Percentiles rank a stretch among this genome's conserved stretches.
These are phyloP conservation scores for Diaporthe citriasiana DNA, from an alignment of 2,329 filamentous ascomycete genomes.

Conservation along the genomic window DNA sequence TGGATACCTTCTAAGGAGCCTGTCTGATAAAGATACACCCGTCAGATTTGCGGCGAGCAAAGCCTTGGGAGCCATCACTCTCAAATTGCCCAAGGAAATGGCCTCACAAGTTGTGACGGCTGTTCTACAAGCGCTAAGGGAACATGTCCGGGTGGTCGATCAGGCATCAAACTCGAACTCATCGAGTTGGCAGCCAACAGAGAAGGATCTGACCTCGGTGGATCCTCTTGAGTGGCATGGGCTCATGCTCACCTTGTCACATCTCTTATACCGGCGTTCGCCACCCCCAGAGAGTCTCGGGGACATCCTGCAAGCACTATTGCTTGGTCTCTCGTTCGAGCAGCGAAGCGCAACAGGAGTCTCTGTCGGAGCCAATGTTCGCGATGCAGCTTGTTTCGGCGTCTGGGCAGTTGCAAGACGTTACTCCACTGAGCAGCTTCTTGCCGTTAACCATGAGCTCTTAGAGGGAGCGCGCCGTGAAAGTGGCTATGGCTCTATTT, in stretches of 20 bases:
- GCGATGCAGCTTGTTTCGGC: constrained; percentile 96
- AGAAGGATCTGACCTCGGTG: constrained; percentile 78
- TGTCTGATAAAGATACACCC: constrained; percentile 91
- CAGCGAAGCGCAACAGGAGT: constrained; percentile 88
- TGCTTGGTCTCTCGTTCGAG: constrained; percentile 89
- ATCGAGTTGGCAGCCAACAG: constrained; percentile 49
- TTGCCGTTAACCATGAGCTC: constrained; percentile 68
- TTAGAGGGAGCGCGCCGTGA: constrained; percentile 58
- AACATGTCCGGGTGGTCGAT: constrained; percentile 68
- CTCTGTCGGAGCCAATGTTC: constrained; percentile 88
- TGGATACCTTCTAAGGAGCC: constrained; percentile 81
- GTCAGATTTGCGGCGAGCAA: constrained; percentile 94
- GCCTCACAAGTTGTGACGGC: constrained; percentile 89
- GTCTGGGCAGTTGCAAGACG: constrained; percentile 93
- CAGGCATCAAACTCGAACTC: constrained; percentile 50
- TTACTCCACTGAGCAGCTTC: constrained; percentile 85
- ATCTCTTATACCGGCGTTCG: constrained; percentile 87
- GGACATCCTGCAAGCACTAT: constrained; percentile 80
- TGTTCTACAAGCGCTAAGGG: constrained; percentile 78
- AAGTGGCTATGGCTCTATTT: constrained; percentile 61
- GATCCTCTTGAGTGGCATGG: constrained; percentile 93
- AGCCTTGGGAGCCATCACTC: constrained; percentile 86
- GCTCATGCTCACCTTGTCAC: constrained; percentile 86
- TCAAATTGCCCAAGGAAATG: constrained; percentile 85
- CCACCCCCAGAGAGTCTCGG: constrained; percentile 79